A percentile compares a stretch with the other conserved stretches of the same genome.
These are phyloP conservation scores for Phyllosticta citribraziliensis DNA, from an alignment of 2,329 filamentous ascomycete species.

Conservation along the genomic window DNA sequence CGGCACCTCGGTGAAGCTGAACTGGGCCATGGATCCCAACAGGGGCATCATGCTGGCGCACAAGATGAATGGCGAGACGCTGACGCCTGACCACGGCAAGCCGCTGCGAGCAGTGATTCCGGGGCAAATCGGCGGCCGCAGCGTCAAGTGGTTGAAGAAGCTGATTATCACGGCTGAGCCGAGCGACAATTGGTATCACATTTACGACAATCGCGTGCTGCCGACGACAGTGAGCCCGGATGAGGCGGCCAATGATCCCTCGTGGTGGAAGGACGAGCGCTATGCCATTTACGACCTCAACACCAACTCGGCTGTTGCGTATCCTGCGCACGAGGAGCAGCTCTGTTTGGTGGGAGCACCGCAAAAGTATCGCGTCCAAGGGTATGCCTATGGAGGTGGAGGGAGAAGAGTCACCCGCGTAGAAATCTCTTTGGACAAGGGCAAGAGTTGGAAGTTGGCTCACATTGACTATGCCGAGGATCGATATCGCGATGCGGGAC, in stretches of 20 bases:
- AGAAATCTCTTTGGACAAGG: constrained; percentile 75
- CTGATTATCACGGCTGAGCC: constrained; percentile 68
- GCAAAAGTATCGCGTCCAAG: constrained; percentile 55
- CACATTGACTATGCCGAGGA: constrained; percentile 79
- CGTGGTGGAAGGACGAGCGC: constrained; percentile 79
- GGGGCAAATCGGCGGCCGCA: constrained; percentile 83
- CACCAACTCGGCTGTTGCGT: constrained; percentile 72
- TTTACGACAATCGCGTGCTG: constrained; percentile 83
- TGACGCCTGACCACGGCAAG: constrained; percentile 77
- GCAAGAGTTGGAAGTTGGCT: constrained; percentile 68
- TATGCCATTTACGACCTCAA: constrained; percentile 92
- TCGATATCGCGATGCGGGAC: constrained; percentile 57
- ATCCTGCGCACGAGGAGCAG: constrained; percentile 67
- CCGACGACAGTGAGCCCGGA: constrained; percentile 81
- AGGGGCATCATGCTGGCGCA: constrained; percentile 79
- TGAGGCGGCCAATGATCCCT: constrained; percentile 59
- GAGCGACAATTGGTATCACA: constrained; percentile 92
- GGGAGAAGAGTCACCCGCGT: constrained; percentile 75
- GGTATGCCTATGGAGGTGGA: constrained; percentile 83
- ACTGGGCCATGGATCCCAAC: constrained; percentile 78
- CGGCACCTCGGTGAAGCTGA: constrained; percentile 77
- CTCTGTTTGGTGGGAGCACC: constrained; percentile 41
- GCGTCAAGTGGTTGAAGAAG: constrained; percentile 84
- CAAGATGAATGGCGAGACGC: constrained; percentile 77
- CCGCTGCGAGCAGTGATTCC: constrained; percentile 76